phyloP scores from a whole-genome alignment of 2,329 filamentous ascomycete species.

The Colletotrichum phormii region DNA sequence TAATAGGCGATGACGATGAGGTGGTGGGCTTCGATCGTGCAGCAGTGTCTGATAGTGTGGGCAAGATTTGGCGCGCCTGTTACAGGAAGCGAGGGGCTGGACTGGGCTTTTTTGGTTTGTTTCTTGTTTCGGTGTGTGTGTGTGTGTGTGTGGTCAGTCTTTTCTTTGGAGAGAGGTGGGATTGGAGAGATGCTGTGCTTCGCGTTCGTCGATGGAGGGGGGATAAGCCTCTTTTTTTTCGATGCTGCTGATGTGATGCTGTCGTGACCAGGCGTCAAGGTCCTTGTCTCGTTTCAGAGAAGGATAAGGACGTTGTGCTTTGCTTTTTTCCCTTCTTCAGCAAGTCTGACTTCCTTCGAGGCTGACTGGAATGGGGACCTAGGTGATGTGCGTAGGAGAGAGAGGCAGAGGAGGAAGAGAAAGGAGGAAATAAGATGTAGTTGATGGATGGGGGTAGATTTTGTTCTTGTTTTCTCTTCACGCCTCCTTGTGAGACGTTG shows the following conservation, averaged over 20 bases:
- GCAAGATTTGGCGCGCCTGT: constrained; percentile 1
- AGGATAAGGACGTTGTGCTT: neutral
- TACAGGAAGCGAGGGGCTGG: constrained; percentile 35
- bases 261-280: constrained; percentile 1
- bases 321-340: neutral
- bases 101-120: neutral
- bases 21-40: neutral
- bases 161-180: neutral
- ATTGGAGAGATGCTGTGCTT: neutral
- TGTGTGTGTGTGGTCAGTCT: neutral
- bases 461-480: neutral
- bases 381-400: neutral
- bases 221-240: neutral
- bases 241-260: neutral
- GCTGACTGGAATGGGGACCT: neutral
- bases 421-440: neutral
- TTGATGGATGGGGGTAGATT: neutral
- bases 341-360: neutral
- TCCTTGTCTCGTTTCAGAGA: constrained; percentile 19
- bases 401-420: neutral
- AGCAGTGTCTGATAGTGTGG: neutral
- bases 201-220: neutral
- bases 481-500: constrained; percentile 34
- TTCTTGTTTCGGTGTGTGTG: neutral
- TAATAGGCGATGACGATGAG: neutral